Conservation (phyloP, 1,284 basidiomycete genomes). For the Ceratobasidium sp. region DNA sequence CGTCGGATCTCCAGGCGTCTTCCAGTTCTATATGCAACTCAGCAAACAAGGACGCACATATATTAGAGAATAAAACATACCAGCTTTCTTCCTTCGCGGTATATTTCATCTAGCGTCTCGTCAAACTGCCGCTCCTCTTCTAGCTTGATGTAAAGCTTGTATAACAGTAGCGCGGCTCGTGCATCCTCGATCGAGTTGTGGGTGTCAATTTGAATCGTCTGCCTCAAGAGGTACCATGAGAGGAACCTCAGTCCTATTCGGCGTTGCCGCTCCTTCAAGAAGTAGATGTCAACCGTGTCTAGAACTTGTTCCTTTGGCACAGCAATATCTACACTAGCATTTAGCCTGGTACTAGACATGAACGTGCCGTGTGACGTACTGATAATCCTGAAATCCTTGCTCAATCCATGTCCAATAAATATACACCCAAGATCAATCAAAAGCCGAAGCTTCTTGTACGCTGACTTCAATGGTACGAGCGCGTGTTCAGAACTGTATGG, state of each 20-base stretch:
- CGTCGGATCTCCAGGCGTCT: slow-evolving; percentile 50
- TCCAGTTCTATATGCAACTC: slow-evolving; percentile 31
- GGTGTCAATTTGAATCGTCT: slow-evolving; percentile 92
- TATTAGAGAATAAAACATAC: slow-evolving; percentile 62
- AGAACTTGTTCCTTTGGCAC: slow-evolving; percentile 96
- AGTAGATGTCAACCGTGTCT: slow-evolving; percentile 97
- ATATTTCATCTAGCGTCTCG: slow-evolving; percentile 87
- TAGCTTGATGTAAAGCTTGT: slow-evolving; percentile 84
- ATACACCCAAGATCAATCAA: slow-evolving; percentile 95
- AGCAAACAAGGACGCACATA: background rate
- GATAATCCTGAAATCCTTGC: slow-evolving; percentile 99
- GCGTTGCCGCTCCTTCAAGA: slow-evolving; percentile 82
- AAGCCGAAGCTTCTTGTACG: slow-evolving; percentile 97
- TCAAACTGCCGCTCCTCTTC: slow-evolving; percentile 85
- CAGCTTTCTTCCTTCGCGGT: slow-evolving; percentile 77
- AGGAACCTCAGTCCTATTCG: slow-evolving; percentile 94
- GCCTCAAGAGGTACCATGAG: slow-evolving; percentile 90
- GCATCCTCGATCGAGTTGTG: slow-evolving; percentile 99
- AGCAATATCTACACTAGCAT: slow-evolving; percentile 79
- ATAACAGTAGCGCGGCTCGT: slow-evolving; percentile 86
- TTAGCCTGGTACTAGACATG: slow-evolving; percentile 12
- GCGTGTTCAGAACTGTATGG: slow-evolving; percentile 86
- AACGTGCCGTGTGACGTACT: slow-evolving; percentile 69
- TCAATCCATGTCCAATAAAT: slow-evolving; percentile 98
- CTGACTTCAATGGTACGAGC: slow-evolving; percentile 92